Evolutionary conservation across 2,329 filamentous ascomycete genomes (phyloP).

Genomic region (Colletotrichum sp.): DNA sequence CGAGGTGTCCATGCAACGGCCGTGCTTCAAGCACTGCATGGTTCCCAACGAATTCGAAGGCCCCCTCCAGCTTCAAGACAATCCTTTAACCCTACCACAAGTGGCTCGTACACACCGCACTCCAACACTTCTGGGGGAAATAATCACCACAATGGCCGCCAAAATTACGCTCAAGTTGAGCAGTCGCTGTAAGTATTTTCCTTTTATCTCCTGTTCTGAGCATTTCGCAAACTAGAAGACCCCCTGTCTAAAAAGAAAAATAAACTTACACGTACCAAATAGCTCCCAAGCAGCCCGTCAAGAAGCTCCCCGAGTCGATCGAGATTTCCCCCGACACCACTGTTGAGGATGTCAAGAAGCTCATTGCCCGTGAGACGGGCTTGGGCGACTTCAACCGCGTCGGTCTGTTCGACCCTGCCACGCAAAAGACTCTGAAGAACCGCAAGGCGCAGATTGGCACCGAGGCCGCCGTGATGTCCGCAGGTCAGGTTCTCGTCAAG

Average conservation of each 20-base stretch:
- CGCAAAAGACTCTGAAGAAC: slow-evolving; percentile 68
- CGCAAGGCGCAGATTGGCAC: slow-evolving; percentile 58
- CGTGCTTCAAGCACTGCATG: slow-evolving; percentile 16
- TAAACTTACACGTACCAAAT: slow-evolving; percentile 5
- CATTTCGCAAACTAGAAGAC: background rate
- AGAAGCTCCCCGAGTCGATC: slow-evolving; percentile 57
- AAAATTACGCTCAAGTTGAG: slow-evolving; percentile 46
- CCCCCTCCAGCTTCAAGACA: background rate
- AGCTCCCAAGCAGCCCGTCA: slow-evolving; percentile 57
- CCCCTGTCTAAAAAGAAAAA: background rate
- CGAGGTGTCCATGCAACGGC: background rate
- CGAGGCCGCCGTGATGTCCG: slow-evolving; percentile 51
- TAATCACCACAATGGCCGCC: slow-evolving; percentile 30
- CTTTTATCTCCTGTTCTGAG: background rate
- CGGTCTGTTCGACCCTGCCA: slow-evolving; percentile 64
- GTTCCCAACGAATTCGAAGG: background rate
- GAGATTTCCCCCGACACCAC: slow-evolving; percentile 56
- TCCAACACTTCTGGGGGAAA: background rate
- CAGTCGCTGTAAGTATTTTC: slow-evolving; percentile 39
- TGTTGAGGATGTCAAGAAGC: slow-evolving; percentile 64
- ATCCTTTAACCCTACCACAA: background rate
- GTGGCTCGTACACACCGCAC: background rate
- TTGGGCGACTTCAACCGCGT: slow-evolving; percentile 65
- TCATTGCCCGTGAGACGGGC: slow-evolving; percentile 55
- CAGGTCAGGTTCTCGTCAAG: slow-evolving; percentile 79